A percentile compares a stretch with the other conserved stretches of the same genome.
phyloP scores from a whole-genome alignment of 1,284 basidiomycete species.

The Heterobasidion annosum region DNA sequence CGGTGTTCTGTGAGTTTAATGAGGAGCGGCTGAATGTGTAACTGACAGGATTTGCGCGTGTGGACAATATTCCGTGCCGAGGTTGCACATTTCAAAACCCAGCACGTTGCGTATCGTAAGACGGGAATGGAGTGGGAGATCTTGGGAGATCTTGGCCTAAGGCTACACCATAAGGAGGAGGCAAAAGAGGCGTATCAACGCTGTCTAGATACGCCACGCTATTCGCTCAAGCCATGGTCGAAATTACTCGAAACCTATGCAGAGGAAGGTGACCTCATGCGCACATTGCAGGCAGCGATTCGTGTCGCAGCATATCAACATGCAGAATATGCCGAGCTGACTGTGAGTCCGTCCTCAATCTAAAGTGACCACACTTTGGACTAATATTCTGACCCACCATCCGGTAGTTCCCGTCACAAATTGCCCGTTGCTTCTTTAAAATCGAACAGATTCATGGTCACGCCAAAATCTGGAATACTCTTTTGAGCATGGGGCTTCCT shows the following conservation, averaged over 20 bases:
- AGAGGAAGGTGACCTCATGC: conserved; percentile 87
- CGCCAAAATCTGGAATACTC: conserved; percentile 88
- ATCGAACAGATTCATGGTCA: conserved; percentile 92
- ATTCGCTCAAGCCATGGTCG: conserved; percentile 87
- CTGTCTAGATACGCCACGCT: conserved; percentile 81
- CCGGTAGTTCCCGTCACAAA: conserved; percentile 79
- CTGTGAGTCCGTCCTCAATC: conserved; percentile 36
- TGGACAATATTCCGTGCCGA: conserved; percentile 99
- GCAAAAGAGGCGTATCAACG: conserved; percentile 96
- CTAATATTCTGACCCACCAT: neutral
- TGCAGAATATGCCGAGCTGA: conserved; percentile 78
- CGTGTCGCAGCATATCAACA: conserved; percentile 90
- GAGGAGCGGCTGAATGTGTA: neutral
- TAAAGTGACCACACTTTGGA: neutral
- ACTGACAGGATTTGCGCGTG: conserved; percentile 82
- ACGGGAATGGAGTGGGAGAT: conserved; percentile 99
- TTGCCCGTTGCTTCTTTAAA: conserved; percentile 87
- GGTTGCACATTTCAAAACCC: conserved; percentile 97
- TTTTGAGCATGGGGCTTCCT: conserved; percentile 89
- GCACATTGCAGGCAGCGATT: conserved; percentile 87
- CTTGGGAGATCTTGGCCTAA: conserved; percentile 86
- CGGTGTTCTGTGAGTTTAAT: no score
- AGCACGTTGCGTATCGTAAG: conserved; percentile 94
- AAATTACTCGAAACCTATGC: conserved; percentile 93
- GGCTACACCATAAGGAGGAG: conserved; percentile 95